Base-by-base conservation (phyloP, 1,284 basidiomycete species). In the Puccinia horiana region DNA sequence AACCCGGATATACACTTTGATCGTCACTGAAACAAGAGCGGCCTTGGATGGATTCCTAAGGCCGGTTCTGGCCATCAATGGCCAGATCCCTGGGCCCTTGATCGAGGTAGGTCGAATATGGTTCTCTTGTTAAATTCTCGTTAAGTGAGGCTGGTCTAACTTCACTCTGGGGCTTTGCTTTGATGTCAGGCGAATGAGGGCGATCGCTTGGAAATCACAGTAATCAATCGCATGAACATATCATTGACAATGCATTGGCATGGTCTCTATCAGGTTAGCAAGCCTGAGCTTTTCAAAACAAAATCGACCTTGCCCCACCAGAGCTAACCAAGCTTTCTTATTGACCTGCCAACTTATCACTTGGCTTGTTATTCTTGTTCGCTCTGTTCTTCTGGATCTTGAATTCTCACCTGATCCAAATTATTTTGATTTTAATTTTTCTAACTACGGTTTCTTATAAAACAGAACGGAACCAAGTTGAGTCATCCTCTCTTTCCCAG, bases 51-150 rank as follows among this genome's bases (percentile, higher is more conserved):
- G 87, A 0, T 85, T 88, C 14, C 83, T 84, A 40, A 88, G 88
- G 76, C 83, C 84, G 0, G 89, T 89, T 87, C 84, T 89, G 5
- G 88, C 89, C 4, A 88, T 90, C n/a, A 90, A 90, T 74, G 89
- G 88, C 3, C 86, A 87, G 80, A 88, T 85, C 70, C 89, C 89
- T 0, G 90, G 90, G 0, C 90, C 90, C 0, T 87, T 89, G 6
- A 88, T 90, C 74, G 88, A 90, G 56, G 79, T 74, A 20, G 6
- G 74, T 76, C 14, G 40, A 23, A 35, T 35, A 16, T 18, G 2
- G 44, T 47, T 18, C 44, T 23, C 49, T 52, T 52, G 49, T 52
- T 52, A 20, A 32, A 16, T 2, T 63, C 14, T 63, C 9, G 29
- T 65, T 65, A 16, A 67, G 40, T 26, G 32, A 63, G 61, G 29